phyloP scores from a whole-genome alignment of 2,329 filamentous ascomycete species.

The Tetracladium maxilliforme region DNA sequence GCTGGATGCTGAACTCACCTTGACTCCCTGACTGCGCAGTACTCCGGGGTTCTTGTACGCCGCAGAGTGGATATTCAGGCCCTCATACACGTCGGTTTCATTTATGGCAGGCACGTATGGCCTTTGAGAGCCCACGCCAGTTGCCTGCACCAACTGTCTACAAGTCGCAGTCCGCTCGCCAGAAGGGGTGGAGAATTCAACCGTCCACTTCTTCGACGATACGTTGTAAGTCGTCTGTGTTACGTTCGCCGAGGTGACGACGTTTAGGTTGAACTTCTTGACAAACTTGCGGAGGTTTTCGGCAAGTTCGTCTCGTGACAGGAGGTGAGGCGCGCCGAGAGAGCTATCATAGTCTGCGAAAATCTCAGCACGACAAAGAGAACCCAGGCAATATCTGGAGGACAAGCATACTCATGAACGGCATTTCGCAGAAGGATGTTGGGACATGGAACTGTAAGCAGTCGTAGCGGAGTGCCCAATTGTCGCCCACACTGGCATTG shows the following conservation, averaged over 20 bases:
- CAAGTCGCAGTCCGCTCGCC: too few species aligned
- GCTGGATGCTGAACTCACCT: conserved; percentile 5
- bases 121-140: conserved; percentile 10
- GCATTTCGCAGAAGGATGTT: conserved; percentile 18
- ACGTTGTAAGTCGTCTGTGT: conserved; percentile 10
- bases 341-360: conserved; percentile 7
- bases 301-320: conserved; percentile 11
- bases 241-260: conserved; percentile 14
- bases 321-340: conserved; percentile 6
- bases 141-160: conserved; percentile 11
- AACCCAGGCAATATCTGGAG: too few species aligned
- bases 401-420: conserved; percentile 14
- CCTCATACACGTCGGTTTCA: conserved; percentile 9
- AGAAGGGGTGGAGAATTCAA: too few species aligned
- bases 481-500: conserved; percentile 19
- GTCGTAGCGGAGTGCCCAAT: conserved; percentile 23
- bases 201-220: too few species aligned
- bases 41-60: conserved; percentile 8
- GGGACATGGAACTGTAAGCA: conserved; percentile 21
- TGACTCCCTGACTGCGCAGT: conserved; percentile 8
- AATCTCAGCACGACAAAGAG: too few species aligned
- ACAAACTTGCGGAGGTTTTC: conserved; percentile 12
- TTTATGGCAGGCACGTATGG: conserved; percentile 10
- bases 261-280: conserved; percentile 15
- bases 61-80: conserved; percentile 11